Evolutionary conservation across 192 early-diverging fungal genomes (phyloP).

Genomic region (Coemansia reversa): DNA sequence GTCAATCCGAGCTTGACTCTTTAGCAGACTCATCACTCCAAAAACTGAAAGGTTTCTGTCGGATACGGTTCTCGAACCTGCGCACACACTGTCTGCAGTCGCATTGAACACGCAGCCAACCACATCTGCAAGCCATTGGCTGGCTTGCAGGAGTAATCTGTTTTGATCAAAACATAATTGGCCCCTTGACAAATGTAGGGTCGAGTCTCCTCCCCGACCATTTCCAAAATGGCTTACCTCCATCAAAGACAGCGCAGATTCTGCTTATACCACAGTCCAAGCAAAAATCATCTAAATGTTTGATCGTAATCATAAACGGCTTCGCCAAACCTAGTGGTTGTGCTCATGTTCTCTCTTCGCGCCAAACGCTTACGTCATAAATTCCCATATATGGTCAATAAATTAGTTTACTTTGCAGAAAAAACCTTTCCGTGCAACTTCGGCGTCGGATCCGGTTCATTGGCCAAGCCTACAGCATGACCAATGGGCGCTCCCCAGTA

Average conservation of each 20-base stretch:
- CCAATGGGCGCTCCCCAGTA: too few relatives aligned
- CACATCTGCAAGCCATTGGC: neutral
- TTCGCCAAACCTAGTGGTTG: neutral
- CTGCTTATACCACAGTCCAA: neutral
- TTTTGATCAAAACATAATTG: neutral
- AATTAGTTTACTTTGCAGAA: too few relatives aligned
- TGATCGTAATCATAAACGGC: neutral
- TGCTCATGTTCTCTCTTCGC: neutral
- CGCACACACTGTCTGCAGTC: neutral
- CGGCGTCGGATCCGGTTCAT: too few relatives aligned
- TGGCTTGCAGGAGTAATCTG: neutral
- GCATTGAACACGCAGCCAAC: neutral
- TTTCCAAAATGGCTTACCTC: neutral
- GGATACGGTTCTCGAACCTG: slow-evolving; percentile 1
- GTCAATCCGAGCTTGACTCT: slow-evolving; percentile 41
- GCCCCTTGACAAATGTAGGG: neutral
- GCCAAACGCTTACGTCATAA: neutral
- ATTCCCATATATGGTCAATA: neutral
- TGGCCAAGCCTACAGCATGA: too few relatives aligned
- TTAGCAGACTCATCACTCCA: slow-evolving; percentile 38
- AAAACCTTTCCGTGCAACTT: too few relatives aligned
- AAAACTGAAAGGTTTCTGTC: neutral
- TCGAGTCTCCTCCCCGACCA: neutral
- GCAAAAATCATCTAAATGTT: neutral
- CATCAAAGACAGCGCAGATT: neutral